Evolutionary conservation across 1,139 yeast species (phyloP).

Genomic region (Hemisphaericaspora xylofermentans): DNA sequence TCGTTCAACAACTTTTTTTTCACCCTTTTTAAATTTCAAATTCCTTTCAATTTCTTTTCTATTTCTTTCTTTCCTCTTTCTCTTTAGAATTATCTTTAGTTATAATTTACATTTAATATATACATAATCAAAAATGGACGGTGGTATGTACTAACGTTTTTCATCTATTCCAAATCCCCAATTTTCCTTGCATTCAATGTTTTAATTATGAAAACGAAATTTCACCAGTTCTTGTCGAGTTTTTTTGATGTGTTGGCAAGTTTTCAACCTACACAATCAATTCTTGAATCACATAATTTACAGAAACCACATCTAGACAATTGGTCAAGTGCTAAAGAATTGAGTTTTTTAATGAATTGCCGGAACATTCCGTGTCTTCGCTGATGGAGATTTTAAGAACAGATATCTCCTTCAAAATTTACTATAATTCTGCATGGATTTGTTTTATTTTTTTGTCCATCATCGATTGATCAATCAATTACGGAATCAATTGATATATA

Average conservation of each 20-base stretch:
- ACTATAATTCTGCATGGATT: too few relatives aligned
- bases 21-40: not conserved
- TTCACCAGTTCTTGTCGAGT: not conserved
- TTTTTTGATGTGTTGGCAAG: conserved; percentile 4
- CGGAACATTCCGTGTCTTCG: too few relatives aligned
- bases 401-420: too few relatives aligned
- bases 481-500: too few relatives aligned
- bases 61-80: conserved; percentile 2
- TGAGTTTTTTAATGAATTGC: too few relatives aligned
- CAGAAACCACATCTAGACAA: too few relatives aligned
- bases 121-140: conserved; percentile 36
- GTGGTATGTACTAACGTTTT: conserved; percentile 38
- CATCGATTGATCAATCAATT: too few relatives aligned
- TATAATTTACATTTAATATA: conserved; percentile 4
- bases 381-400: too few relatives aligned
- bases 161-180: not conserved
- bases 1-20: not conserved
- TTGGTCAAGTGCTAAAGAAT: too few relatives aligned
- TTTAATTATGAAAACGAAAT: not conserved
- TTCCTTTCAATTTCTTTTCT: not conserved
- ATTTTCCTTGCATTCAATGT: not conserved
- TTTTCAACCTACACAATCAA: not conserved
- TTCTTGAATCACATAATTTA: not conserved
- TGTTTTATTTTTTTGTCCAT: too few relatives aligned
- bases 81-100: conserved; percentile 2